Percentiles rank a stretch among this genome's conserved stretches.
phyloP scores from a whole-genome alignment of 805 yeast species.

The Suhomyces emberorum region DNA sequence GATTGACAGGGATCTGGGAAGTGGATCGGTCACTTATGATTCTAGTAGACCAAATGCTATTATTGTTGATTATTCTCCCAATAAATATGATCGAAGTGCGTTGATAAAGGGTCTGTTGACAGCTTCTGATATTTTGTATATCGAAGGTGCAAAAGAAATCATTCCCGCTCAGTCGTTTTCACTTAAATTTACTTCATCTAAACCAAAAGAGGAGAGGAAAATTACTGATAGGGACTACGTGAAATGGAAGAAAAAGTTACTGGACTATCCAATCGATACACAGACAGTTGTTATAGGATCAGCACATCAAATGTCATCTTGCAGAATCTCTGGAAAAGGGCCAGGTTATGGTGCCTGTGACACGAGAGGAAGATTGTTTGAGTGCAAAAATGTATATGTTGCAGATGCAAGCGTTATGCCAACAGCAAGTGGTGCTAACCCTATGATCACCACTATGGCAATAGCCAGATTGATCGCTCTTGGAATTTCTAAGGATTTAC shows the following conservation, averaged over 20 bases:
- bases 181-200: slow-evolving; percentile 35
- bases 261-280: slow-evolving; percentile 22
- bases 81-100: slow-evolving; percentile 40
- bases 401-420: slow-evolving; percentile 30
- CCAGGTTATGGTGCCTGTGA: slow-evolving; percentile 25
- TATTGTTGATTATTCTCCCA: slow-evolving; percentile 37
- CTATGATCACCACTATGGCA: slow-evolving; percentile 26
- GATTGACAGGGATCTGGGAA: slow-evolving; percentile 44
- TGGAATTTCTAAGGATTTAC: slow-evolving; percentile 18
- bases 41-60: slow-evolving; percentile 29
- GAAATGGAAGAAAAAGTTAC: slow-evolving; percentile 30
- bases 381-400: slow-evolving; percentile 24
- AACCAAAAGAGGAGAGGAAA: slow-evolving; percentile 35
- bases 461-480: slow-evolving; percentile 19
- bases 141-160: slow-evolving; percentile 48
- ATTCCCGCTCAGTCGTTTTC: slow-evolving; percentile 29
- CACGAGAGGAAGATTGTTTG: slow-evolving; percentile 20
- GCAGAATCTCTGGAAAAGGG: slow-evolving; percentile 26
- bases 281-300: slow-evolving; percentile 29
- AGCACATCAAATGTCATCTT: slow-evolving; percentile 28
- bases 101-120: slow-evolving; percentile 34
- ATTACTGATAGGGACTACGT: slow-evolving; percentile 44
- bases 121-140: slow-evolving; percentile 44
- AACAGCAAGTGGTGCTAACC: slow-evolving; percentile 28
- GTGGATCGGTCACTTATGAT: slow-evolving; percentile 38